Conservation (phyloP, 2,329 filamentous ascomycete species). For the Cladophialophora exuberans region DNA sequence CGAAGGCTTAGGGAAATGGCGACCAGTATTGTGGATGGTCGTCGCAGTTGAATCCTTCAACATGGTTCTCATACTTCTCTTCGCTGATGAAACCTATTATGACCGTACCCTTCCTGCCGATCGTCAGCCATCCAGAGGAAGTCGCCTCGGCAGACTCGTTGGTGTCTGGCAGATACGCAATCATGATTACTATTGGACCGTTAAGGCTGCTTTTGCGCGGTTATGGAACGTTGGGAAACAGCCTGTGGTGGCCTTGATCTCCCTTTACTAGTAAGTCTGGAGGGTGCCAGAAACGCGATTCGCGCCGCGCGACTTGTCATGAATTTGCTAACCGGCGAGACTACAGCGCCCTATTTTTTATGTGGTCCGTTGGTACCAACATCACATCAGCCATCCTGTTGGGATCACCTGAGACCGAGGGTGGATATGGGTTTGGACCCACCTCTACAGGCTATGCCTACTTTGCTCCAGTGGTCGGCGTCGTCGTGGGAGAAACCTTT, state of each 20-base stretch:
- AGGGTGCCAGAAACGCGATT: slow-evolving; percentile 41
- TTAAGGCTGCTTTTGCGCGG: no score
- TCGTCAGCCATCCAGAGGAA: slow-evolving; percentile 27
- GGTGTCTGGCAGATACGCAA: slow-evolving; percentile 35
- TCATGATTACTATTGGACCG: no score
- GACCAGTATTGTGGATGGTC: slow-evolving; percentile 39
- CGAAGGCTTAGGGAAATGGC: slow-evolving; percentile 37
- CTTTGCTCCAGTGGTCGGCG: slow-evolving; percentile 60
- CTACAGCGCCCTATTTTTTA: slow-evolving; percentile 37
- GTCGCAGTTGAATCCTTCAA: slow-evolving; percentile 33
- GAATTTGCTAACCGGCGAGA: background rate
- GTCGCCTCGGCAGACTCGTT: slow-evolving; percentile 35
- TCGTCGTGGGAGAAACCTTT: slow-evolving; percentile 55
- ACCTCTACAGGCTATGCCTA: slow-evolving; percentile 58
- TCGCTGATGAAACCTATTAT: slow-evolving; percentile 44
- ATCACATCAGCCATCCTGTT: slow-evolving; percentile 58
- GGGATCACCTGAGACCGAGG: slow-evolving; percentile 38
- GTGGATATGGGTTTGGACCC: slow-evolving; percentile 51
- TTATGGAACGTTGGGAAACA: no score
- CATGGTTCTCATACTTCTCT: slow-evolving; percentile 37
- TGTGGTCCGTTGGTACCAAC: slow-evolving; percentile 55
- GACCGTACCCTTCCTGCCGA: slow-evolving; percentile 33
- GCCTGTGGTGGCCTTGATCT: no score
- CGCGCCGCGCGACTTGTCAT: slow-evolving; percentile 20
- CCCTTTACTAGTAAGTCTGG: no score